These are phyloP conservation scores for Apophysomyces ossiformis DNA, from an alignment of 371 early-diverging fungal genomes.

Conservation along the genomic window DNA sequence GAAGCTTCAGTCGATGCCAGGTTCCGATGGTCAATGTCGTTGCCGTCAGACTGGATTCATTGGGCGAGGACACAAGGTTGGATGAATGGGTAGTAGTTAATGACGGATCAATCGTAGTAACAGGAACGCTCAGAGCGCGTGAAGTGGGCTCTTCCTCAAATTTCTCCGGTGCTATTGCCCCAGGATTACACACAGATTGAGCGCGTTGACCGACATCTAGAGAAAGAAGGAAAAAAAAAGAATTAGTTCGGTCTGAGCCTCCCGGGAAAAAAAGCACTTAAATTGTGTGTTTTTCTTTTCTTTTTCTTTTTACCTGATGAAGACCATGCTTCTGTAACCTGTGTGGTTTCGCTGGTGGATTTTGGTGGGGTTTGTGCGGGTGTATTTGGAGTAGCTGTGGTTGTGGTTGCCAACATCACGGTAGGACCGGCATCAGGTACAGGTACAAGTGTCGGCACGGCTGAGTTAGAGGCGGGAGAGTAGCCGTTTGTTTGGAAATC, in stretches of 20 bases:
- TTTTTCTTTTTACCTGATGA: slow-evolving; percentile 23
- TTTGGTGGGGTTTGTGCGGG: slow-evolving; percentile 10
- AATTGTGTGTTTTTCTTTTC: neutral
- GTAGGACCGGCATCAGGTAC: slow-evolving; percentile 56
- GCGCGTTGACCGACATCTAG: slow-evolving; percentile 15
- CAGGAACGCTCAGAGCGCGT: slow-evolving; percentile 24
- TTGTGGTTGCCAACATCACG: slow-evolving; percentile 36
- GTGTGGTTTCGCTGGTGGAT: slow-evolving; percentile 9
- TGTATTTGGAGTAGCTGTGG: slow-evolving; percentile 4
- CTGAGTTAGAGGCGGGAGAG: slow-evolving; percentile 8
- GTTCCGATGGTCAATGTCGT: slow-evolving; percentile 76
- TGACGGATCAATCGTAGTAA: slow-evolving; percentile 31
- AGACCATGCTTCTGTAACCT: slow-evolving; percentile 20
- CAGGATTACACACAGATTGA: slow-evolving; percentile 19
- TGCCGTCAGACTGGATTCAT: slow-evolving; percentile 46
- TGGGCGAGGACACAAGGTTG: neutral
- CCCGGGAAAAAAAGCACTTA: no score
- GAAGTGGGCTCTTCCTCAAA: neutral
- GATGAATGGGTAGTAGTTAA: neutral
- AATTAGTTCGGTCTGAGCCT: neutral
- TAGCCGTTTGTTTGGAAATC: slow-evolving; percentile 14
- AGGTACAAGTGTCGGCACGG: slow-evolving; percentile 32
- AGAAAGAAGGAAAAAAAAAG: slow-evolving; percentile 6
- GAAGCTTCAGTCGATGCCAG: slow-evolving; percentile 75
- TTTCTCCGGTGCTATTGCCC: neutral